A percentile compares a stretch with the other conserved stretches of the same genome.
Conservation (phyloP, 2,329 filamentous ascomycete species). For the Fusarium continuum region DNA sequence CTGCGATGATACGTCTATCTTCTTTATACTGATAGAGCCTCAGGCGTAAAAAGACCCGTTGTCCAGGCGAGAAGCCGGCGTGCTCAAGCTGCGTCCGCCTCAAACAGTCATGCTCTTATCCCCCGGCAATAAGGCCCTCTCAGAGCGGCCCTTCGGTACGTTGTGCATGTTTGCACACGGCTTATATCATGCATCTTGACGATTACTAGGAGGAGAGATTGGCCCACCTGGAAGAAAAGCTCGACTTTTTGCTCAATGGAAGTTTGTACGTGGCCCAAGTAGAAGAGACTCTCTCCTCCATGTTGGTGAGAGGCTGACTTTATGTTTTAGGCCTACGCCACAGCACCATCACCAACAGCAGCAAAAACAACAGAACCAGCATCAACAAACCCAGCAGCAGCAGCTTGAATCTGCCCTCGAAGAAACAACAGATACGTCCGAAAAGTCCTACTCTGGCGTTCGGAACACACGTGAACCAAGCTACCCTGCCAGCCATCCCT, state of each 20-base stretch:
- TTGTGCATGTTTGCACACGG: constrained; percentile 20
- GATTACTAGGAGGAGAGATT: constrained; percentile 57
- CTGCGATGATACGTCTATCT: neutral
- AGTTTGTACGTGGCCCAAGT: constrained; percentile 43
- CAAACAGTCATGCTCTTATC: constrained; percentile 58
- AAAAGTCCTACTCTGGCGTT: constrained; percentile 48
- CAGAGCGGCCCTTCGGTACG: constrained; percentile 57
- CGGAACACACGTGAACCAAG: constrained; percentile 41
- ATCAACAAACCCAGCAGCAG: constrained; percentile 12
- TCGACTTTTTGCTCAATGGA: constrained; percentile 59
- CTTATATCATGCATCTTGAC: constrained; percentile 27
- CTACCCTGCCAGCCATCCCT: constrained; percentile 37
- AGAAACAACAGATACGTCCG: constrained; percentile 45
- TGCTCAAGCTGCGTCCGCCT: constrained; percentile 61
- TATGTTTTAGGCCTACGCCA: constrained; percentile 41
- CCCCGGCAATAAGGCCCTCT: constrained; percentile 49
- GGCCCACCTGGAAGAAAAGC: constrained; percentile 61
- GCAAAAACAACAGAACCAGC: constrained; percentile 18
- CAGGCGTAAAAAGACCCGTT: constrained; percentile 61
- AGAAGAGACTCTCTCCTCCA: constrained; percentile 13
- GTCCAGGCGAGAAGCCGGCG: constrained; percentile 60
- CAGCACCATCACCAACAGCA: constrained; percentile 12
- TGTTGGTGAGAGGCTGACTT: constrained; percentile 45
- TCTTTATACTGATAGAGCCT: neutral
- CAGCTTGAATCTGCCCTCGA: constrained; percentile 44